Percentiles rank a stretch among this genome's conserved stretches.
Evolutionary conservation across 306 rosid genomes (phyloP).

Genomic region (Trichosanthes truncata): DNA sequence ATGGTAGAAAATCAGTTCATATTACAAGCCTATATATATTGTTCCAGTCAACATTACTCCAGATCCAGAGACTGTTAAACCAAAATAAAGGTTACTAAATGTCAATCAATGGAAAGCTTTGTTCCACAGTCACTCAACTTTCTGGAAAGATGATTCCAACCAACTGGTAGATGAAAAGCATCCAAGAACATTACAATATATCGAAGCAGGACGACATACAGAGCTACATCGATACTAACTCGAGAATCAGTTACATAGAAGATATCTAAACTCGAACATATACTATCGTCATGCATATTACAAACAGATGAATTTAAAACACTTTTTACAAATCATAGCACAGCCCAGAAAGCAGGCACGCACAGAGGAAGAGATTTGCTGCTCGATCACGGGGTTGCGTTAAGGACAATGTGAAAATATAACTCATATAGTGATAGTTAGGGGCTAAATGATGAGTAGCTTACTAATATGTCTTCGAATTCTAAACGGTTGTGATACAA

Average conservation of each 20-base stretch:
- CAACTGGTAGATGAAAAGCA: not conserved
- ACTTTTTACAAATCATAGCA: conserved; percentile 8
- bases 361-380: not conserved
- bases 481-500: not conserved
- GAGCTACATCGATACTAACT: not conserved
- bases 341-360: not conserved
- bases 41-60: conserved; percentile 1
- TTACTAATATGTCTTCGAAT: not conserved
- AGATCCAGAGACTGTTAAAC: not conserved
- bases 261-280: not conserved
- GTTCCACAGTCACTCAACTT: not conserved
- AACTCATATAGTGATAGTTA: conserved; percentile 5
- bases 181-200: not conserved
- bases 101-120: not conserved
- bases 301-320: not conserved
- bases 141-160: not conserved
- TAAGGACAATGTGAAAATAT: not conserved
- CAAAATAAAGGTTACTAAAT: not conserved
- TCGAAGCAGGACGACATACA: not conserved
- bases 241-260: not conserved
- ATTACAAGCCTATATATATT: conserved; percentile 6
- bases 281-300: not conserved
- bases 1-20: not conserved
- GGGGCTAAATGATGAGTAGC: conserved; percentile 3
- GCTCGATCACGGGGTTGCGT: not conserved